These are phyloP conservation scores for Falciphora oryzae DNA, from an alignment of 2,329 filamentous ascomycete genomes.

Conservation along the genomic window DNA sequence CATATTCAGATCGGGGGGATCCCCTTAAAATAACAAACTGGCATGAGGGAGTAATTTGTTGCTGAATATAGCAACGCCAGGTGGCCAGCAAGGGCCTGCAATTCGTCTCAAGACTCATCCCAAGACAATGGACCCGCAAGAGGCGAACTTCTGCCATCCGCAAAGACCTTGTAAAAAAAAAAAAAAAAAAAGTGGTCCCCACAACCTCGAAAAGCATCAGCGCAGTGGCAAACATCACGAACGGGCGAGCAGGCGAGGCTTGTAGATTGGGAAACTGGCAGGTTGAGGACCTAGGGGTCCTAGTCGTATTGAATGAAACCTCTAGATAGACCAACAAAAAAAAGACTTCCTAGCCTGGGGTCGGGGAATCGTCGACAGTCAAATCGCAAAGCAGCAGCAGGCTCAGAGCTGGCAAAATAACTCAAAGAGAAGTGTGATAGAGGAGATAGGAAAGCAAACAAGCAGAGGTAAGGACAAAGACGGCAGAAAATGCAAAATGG, in stretches of 20 bases:
- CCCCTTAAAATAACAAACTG: no score
- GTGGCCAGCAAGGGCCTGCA: not conserved
- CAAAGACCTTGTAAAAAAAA: not conserved
- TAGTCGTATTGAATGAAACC: not conserved
- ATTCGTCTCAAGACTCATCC: not conserved
- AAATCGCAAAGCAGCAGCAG: not conserved
- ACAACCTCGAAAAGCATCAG: not conserved
- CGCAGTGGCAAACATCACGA: not conserved
- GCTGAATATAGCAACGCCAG: conserved; percentile 1
- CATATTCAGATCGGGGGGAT: no score
- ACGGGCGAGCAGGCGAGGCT: not conserved
- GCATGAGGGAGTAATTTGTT: not conserved
- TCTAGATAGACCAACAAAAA: not conserved
- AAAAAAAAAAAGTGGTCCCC: not conserved
- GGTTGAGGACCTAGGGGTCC: not conserved
- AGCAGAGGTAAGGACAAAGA: not conserved
- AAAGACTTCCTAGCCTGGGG: not conserved
- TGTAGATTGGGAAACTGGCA: not conserved
- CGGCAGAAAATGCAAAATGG: not conserved
- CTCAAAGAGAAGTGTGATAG: not conserved
- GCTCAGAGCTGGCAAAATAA: not conserved
- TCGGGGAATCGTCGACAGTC: not conserved
- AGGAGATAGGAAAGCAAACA: not conserved
- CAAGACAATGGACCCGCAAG: not conserved
- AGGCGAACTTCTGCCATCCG: not conserved